Base-by-base conservation (phyloP, 2,329 filamentous ascomycete genomes). In the Triangularia verruculosa region DNA sequence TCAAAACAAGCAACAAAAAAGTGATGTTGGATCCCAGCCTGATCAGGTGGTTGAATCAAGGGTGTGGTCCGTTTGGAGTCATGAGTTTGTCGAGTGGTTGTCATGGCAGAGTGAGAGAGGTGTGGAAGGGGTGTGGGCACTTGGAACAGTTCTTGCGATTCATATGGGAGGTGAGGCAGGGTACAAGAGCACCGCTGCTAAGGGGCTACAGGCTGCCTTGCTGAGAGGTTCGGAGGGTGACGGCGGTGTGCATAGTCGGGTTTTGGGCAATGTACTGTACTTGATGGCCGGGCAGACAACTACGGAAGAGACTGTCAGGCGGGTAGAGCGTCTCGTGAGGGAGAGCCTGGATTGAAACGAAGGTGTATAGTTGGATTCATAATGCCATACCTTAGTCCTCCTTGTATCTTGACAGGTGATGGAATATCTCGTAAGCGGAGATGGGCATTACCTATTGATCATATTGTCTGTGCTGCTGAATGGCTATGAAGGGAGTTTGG, bases 101-200 rank as follows among this genome's bases (percentile, higher is more conserved):
- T 93, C 89, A 4, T 77, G 69, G 15, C 71, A 81, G 20, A 79
- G 76, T 28, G 47, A 20, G 5, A 60, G 54, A 0, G 75, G 78
- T 0, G 85, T 95, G 0, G 80, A 85, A 2, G 85, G 88, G 7
- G 85, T 89, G 0, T 90, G 91, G 78, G 89, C 91, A 0, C 77
- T 95, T 1, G 92, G 92, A 0, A 90, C 86, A 2, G 89, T 95
- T 0, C 78, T 95, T 11, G 88, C 89, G 0, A 87, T 96, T 39
- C 80, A 79, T 25, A 70, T 86, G 61, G 72, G 74, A 3, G 78
- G 79, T 12, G 72, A 74, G 0, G 68, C 75, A 0, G 81, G 82
- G 0, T 84, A 84, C 67, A 79, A 76, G 63, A 83, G 81, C 66
- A 77, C 75, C 12, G 80, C 78, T 0, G 80, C 83, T 0, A 71